phyloP scores from a whole-genome alignment of 257 asterid species.

The Petunia axillaris region DNA sequence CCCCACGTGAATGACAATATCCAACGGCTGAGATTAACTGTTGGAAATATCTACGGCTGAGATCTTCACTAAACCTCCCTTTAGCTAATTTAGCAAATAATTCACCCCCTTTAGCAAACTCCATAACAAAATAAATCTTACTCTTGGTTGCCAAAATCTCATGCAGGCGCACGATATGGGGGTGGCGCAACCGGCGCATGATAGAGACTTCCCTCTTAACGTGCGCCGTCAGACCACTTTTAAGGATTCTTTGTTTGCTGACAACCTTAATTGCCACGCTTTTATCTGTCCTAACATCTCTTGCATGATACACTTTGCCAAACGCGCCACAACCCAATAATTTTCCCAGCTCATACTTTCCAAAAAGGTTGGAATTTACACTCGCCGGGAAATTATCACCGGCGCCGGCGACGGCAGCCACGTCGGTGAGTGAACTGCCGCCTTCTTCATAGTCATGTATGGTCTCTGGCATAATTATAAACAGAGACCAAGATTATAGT shows the following conservation, averaged over 20 bases:
- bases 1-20: slow-evolving; percentile 78
- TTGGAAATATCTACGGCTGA: slow-evolving; percentile 79
- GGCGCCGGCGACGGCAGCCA: background rate
- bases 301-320: slow-evolving; percentile 82
- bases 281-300: slow-evolving; percentile 47
- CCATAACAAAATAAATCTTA: slow-evolving; percentile 75
- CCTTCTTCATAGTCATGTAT: background rate
- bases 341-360: slow-evolving; percentile 67
- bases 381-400: background rate
- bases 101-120: slow-evolving; percentile 78
- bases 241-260: slow-evolving; percentile 56
- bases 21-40: slow-evolving; percentile 74
- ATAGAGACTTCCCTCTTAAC: slow-evolving; percentile 65
- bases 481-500: background rate
- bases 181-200: slow-evolving; percentile 80
- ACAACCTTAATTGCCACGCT: slow-evolving; percentile 72
- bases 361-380: slow-evolving; percentile 35
- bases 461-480: slow-evolving; percentile 1
- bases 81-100: slow-evolving; percentile 63
- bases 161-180: slow-evolving; percentile 65
- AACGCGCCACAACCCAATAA: slow-evolving; percentile 80
- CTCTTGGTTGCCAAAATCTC: slow-evolving; percentile 76
- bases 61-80: slow-evolving; percentile 72
- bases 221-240: slow-evolving; percentile 50
- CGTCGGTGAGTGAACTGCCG: background rate